Base-by-base conservation (phyloP, 1,284 basidiomycete genomes). In the Ustilago crameri region DNA sequence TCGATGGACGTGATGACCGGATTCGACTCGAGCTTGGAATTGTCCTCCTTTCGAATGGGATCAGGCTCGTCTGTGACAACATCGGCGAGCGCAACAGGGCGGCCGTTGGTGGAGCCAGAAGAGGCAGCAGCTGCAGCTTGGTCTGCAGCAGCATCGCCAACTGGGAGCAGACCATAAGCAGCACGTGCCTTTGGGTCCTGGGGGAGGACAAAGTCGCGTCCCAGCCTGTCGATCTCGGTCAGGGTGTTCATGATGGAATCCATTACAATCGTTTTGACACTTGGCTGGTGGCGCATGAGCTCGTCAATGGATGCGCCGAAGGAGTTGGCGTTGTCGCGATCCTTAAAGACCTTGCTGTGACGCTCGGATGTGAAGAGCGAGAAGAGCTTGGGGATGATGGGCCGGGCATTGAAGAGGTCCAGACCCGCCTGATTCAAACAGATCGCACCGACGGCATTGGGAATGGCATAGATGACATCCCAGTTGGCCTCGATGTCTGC, bases 401-500 rank as follows among this genome's bases (percentile, higher is more conserved):
- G 88, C 1, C 91, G 90, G 15, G 63, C 50, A 15, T 89, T 85
- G 40, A 97, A 88, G 76, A 93, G 91, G 37, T 92, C 88, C 75
- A 96, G 89, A 3, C 96, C 96, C 3, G 88, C 86, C 74, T 93
- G 90, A 80, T 99, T 99, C 55, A 99, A 88, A 83, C 95, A 98
- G 42, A 98, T 87, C 0, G 96, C 96, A 34, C 95, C 95, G 53
- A 98, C 89, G n/a, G 94, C 95, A 77, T 95, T 95, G 0, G 95
- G 92, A 55, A 98, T 90, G 0, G 94, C 89, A 86, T 91, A 90
- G 51, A 98, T 90, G 51, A 97, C 91, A 90, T 95, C 76, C 15
- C 74, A 81, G 61, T 73, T 69, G 3, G 80, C 72, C 57, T 97
- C 94, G 48, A 97, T 88, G 15, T 91, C 91, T 37, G 87, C 86